Evolutionary conservation across 495 filamentous ascomycete species (phyloP).

Genomic region (Aspergillus carlsbadensis): DNA sequence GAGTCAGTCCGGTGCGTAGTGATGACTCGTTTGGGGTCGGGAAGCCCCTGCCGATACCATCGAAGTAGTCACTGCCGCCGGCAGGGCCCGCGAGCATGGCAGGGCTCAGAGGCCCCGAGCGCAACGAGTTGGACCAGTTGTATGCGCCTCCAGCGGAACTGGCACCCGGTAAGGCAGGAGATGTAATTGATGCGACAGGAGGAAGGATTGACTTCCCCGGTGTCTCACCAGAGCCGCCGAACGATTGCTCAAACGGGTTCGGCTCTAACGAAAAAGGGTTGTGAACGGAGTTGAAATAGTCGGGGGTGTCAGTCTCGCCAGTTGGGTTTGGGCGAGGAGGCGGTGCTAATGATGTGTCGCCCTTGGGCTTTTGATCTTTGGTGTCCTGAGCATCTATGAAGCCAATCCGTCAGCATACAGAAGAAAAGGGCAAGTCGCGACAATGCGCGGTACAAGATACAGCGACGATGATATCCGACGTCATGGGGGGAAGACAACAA

Average conservation of each 20-base stretch:
- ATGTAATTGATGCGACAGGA: conserved; percentile 86
- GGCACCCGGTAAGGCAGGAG: conserved; percentile 77
- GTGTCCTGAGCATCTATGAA: conserved; percentile 44
- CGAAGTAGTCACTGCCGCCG: conserved; percentile 75
- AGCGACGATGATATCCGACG: conserved; percentile 17
- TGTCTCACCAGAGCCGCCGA: conserved; percentile 70
- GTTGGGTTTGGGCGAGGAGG: conserved; percentile 71
- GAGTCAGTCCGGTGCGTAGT: conserved; percentile 86
- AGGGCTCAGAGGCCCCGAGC: conserved; percentile 91
- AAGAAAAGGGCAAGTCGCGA: conserved; percentile 17
- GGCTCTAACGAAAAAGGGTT: conserved; percentile 76
- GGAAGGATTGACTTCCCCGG: conserved; percentile 89
- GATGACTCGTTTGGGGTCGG: conserved; percentile 98
- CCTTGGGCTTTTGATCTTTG: conserved; percentile 42
- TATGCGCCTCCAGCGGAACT: conserved; percentile 59
- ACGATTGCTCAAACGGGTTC: conserved; percentile 96
- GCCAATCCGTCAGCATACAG: conserved; percentile 24
- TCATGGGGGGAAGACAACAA: conserved; percentile 18
- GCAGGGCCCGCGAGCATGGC: conserved; percentile 92
- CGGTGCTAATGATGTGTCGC: conserved; percentile 63
- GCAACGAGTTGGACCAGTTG: conserved; percentile 82
- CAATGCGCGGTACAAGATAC: conserved; percentile 21
- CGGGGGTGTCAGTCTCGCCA: conserved; percentile 58
- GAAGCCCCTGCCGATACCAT: conserved; percentile 79
- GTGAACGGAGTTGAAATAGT: conserved; percentile 73